phyloP scores from a whole-genome alignment of 352 stramenopile species.

The Aphanomyces euteiches region DNA sequence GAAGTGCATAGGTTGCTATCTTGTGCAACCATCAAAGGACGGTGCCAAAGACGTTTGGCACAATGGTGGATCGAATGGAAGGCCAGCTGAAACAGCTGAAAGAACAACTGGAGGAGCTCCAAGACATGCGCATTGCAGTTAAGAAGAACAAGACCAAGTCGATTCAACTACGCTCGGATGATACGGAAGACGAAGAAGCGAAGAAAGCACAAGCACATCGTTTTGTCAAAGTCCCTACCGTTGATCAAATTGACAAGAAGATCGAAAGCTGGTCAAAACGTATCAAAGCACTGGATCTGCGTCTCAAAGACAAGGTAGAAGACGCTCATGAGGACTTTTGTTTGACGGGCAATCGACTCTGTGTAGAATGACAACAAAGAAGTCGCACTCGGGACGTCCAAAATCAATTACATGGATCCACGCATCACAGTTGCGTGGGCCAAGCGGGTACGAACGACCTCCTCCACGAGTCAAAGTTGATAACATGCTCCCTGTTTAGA shows the following conservation, averaged over 20 bases:
- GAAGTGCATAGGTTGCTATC: conserved; percentile 88
- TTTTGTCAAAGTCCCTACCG: conserved; percentile 88
- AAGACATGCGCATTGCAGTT: conserved; percentile 86
- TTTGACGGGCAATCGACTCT: background rate
- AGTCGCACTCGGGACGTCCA: conserved; percentile 97
- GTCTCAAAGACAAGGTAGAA: conserved; percentile 93
- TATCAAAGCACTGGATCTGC: conserved; percentile 85
- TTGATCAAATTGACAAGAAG: conserved; percentile 92
- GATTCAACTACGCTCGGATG: conserved; percentile 86
- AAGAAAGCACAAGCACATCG: conserved; percentile 94
- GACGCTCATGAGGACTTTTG: background rate
- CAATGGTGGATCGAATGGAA: conserved; percentile 92
- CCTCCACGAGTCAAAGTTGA: background rate
- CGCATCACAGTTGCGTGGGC: conserved; percentile 99
- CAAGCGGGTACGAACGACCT: conserved; percentile 89
- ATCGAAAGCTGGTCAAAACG: conserved; percentile 95
- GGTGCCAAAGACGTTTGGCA: conserved; percentile 96
- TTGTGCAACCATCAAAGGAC: conserved; percentile 99
- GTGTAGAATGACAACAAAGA: conserved; percentile 97
- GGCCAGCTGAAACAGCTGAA: conserved; percentile 90
- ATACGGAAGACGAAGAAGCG: conserved; percentile 48
- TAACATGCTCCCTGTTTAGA: conserved; percentile 37
- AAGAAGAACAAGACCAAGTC: conserved; percentile 84
- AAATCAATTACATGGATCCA: conserved; percentile 99
- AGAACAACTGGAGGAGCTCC: conserved; percentile 93